Base-by-base conservation (phyloP, 1,139 yeast species). In the Protomyces inundatus region DNA sequence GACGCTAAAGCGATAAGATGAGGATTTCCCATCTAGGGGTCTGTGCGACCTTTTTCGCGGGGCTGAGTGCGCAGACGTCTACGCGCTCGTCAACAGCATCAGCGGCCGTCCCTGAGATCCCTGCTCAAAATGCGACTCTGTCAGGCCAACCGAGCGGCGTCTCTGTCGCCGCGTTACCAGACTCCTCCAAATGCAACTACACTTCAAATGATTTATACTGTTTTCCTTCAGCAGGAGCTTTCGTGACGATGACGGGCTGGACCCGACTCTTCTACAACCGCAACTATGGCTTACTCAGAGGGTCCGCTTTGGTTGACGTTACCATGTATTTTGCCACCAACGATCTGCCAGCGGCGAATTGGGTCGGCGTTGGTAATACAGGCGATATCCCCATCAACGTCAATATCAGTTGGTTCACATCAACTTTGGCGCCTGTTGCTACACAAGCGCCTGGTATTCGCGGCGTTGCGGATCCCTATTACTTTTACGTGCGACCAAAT, bases 201-300 rank as follows among this genome's bases (percentile, higher is more conserved):
- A 50, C 55, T 34, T 48, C 61, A 34, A 36, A 56, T 30, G 61
- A 50, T 39, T 54, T 50, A 10, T 58, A 58, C 36, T 52, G 62
- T 42, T 58, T 58, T 34, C 62, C 62, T 9, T 16, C 36, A 5
- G 42, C 42, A 16, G 53, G 46, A 10, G 54, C 61, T 9, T 57
- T 57, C 36, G 61, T 57, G n/a, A 16, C 42, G 33, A 57, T 57
- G 61, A 57, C 61, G 37, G 61, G 61, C 55, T 57, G 61, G 61
- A 57, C 61, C 61, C 37, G 61, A 9, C 50, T 57, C 61, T 57
- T 57, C 50, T 57, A 57, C 33, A 57, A 57, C 34, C 48, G 37
- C 9, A n/a, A 32, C 40, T 57, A 37, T 33, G 61, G 61, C 5
- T 32, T 57, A 33, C 37, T 57, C 39, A 57, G 50, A 16, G 37